Evolutionary conservation across 1,284 basidiomycete species (phyloP).

Genomic region (Ustilago bromivora): DNA sequence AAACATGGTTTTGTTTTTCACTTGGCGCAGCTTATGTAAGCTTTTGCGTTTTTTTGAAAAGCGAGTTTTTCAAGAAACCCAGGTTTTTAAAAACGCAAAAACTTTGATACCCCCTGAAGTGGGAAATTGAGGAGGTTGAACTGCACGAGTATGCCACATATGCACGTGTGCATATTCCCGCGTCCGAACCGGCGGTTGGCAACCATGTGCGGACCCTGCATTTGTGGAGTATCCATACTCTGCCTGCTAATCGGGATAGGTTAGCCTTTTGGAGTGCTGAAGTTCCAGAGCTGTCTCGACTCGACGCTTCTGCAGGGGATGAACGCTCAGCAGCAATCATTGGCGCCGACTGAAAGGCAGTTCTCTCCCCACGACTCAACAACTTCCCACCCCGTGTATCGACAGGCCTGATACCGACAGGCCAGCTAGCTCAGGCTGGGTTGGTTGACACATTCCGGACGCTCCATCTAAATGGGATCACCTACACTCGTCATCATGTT

Average conservation of each 20-base stretch:
- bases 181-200: background rate
- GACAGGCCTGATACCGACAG: background rate
- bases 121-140: background rate
- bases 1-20: too few species aligned
- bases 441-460: conserved; percentile 4
- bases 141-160: background rate
- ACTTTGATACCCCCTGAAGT: too few species aligned
- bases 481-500: background rate
- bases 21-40: too few species aligned
- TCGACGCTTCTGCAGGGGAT: background rate
- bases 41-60: too few species aligned
- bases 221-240: background rate
- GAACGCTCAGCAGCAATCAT: background rate
- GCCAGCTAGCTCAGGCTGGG: conserved; percentile 2
- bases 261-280: background rate
- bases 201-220: background rate
- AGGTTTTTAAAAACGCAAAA: too few species aligned
- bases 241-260: background rate
- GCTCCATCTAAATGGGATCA: background rate
- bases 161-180: background rate
- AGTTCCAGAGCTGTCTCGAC: background rate
- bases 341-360: background rate
- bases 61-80: too few species aligned
- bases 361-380: background rate
- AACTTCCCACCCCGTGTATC: background rate